Base-by-base conservation (phyloP, 1,284 basidiomycete genomes). In the Trametes hirsuta region DNA sequence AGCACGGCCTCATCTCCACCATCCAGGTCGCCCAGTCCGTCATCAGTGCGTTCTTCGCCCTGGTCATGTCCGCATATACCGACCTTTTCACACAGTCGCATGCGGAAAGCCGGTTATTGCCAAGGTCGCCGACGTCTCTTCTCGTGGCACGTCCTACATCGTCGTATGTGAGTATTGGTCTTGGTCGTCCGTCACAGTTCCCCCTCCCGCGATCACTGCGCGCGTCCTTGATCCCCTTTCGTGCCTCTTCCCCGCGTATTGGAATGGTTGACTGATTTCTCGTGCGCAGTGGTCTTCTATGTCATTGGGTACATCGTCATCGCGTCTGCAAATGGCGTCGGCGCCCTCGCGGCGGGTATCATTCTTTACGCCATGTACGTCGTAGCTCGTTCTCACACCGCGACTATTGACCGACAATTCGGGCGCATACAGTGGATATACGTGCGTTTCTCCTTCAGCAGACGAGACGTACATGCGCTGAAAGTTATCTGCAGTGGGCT, bases 91-190 rank as follows among this genome's bases (percentile, higher is more conserved):
- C 4, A 30, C 30, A 30, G 30, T 30, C 30, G 30, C 30, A 30
- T 30, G 30, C 8, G 8, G 30, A 30, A 30, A 30, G 30, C 92
- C 92, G 1, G 81, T 92, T 46, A 87, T 92, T 67, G 92, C 91
- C 3, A 93, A 93, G 74, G 74, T 93, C 37, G 84, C 90, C 2
- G 91, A 94, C 69, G 84, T 90, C 15, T 77, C 79, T 12, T 84
- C 83, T 12, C 79, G 85, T 64, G 82, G 80, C 35, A 75, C 70
- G n/a, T 81, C 90, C 0, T 91, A 88, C 68, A 74, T 84, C 46
- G 69, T 84, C 47, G 85, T 90, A 52, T 75, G 86, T 88, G 67
- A 78, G 85, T 83, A 24, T 18, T 3, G 2, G 12, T 10, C 18
- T 4, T 3, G 25, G 18, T 18, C 18, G 18, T 18, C 18, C 18